These are phyloP conservation scores for Glomus cerebriforme DNA, from an alignment of 192 early-diverging fungal genomes.

Conservation along the genomic window DNA sequence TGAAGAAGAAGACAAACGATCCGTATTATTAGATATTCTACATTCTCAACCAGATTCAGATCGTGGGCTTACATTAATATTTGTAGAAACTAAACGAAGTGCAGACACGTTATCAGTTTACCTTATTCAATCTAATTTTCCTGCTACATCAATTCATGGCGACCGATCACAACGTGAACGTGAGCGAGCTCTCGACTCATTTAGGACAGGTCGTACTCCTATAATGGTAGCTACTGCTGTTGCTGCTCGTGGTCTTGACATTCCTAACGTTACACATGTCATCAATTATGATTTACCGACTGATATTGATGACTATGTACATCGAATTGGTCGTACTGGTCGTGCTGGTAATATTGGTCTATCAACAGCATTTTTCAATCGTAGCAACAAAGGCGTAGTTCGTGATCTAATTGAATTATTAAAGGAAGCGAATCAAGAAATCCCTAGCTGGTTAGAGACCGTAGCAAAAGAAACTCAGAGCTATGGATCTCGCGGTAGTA, in stretches of 20 bases:
- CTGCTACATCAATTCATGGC: slow-evolving; percentile 97
- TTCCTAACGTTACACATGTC: slow-evolving; percentile 82
- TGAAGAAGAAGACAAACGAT: slow-evolving; percentile 92
- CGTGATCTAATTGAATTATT: slow-evolving; percentile 86
- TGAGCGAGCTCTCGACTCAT: slow-evolving; percentile 85
- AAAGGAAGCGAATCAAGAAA: slow-evolving; percentile 91
- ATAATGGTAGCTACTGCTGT: slow-evolving; percentile 98
- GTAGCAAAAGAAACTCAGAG: slow-evolving; percentile 63
- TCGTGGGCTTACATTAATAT: slow-evolving; percentile 84
- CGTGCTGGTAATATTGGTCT: slow-evolving; percentile 94
- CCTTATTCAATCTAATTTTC: slow-evolving; percentile 72
- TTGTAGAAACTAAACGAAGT: slow-evolving; percentile 96
- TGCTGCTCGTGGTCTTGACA: slow-evolving; percentile 93
- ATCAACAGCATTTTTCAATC: slow-evolving; percentile 95
- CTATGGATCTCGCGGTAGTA: slow-evolving; percentile 47
- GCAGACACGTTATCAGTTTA: slow-evolving; percentile 89
- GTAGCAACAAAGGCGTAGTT: slow-evolving; percentile 79
- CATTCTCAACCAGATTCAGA: slow-evolving; percentile 53
- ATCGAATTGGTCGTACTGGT: slow-evolving; percentile 97
- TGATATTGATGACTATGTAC: slow-evolving; percentile 98
- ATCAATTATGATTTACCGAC: slow-evolving; percentile 96
- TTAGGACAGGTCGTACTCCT: slow-evolving; percentile 78
- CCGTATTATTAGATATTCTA: slow-evolving; percentile 82
- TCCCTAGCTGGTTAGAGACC: slow-evolving; percentile 80
- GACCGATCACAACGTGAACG: slow-evolving; percentile 95